Evolutionary conservation across 2,329 filamentous ascomycete genomes (phyloP).

Genomic region (Teratosphaeria zuluensis): DNA sequence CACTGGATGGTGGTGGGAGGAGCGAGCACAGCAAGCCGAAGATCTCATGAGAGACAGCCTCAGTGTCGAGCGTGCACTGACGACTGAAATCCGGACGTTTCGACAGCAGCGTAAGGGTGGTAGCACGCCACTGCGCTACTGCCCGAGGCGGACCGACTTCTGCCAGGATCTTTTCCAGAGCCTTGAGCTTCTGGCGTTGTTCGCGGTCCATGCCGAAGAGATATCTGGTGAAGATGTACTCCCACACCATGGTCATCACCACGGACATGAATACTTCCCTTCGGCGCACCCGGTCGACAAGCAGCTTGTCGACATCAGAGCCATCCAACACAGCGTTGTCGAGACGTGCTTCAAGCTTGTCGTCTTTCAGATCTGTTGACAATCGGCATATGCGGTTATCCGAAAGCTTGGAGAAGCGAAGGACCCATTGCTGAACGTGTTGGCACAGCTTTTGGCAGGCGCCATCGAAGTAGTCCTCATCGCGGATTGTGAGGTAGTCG

Average conservation of each 20-base stretch:
- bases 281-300: slow-evolving; percentile 76
- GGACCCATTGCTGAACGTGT: slow-evolving; percentile 93
- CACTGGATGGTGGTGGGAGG: slow-evolving; percentile 73
- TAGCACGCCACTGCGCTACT: slow-evolving; percentile 95
- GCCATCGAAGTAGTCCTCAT: slow-evolving; percentile 92
- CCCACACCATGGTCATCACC: slow-evolving; percentile 98
- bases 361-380: slow-evolving; percentile 75
- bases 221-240: slow-evolving; percentile 95
- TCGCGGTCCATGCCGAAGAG: slow-evolving; percentile 98
- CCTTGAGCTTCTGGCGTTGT: slow-evolving; percentile 94
- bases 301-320: slow-evolving; percentile 79
- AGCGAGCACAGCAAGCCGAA: slow-evolving; percentile 75
- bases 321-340: slow-evolving; percentile 93
- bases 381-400: slow-evolving; percentile 80
- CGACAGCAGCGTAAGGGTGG: slow-evolving; percentile 81
- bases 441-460: slow-evolving; percentile 91
- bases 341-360: slow-evolving; percentile 86
- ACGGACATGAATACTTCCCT: slow-evolving; percentile 97
- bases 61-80: slow-evolving; percentile 81
- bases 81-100: slow-evolving; percentile 68
- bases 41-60: slow-evolving; percentile 89
- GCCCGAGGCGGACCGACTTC: slow-evolving; percentile 81
- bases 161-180: slow-evolving; percentile 78
- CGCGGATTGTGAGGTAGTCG: slow-evolving; percentile 67
- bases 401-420: slow-evolving; percentile 96